phyloP scores from a whole-genome alignment of 1,139 yeast species.

The Yamadazyma atlantica region DNA sequence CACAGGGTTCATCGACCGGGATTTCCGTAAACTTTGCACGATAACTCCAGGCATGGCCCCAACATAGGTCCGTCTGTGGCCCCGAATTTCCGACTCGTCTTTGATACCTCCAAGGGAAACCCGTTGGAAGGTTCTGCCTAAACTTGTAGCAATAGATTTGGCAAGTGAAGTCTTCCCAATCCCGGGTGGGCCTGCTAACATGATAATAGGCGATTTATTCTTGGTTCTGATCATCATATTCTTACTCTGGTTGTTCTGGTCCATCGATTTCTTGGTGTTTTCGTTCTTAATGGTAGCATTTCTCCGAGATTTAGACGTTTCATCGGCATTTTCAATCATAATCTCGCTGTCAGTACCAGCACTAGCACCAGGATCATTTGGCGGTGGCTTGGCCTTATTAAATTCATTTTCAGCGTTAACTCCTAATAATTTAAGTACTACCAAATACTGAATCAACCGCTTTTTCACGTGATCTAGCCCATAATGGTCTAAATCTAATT shows the following conservation, averaged over 20 bases:
- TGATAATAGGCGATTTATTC: conserved; percentile 69
- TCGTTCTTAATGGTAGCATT: conserved; percentile 28
- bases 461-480: conserved; percentile 82
- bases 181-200: conserved; percentile 93
- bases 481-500: conserved; percentile 78
- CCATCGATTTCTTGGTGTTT: conserved; percentile 17
- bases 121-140: conserved; percentile 79
- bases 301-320: conserved; percentile 28
- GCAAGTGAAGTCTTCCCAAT: conserved; percentile 93
- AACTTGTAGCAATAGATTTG: conserved; percentile 76
- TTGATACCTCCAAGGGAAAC: conserved; percentile 86
- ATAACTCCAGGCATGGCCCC: conserved; percentile 93
- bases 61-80: conserved; percentile 89
- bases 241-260: conserved; percentile 13
- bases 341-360: conserved; percentile 14
- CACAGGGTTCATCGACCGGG: conserved; percentile 85
- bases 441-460: conserved; percentile 76
- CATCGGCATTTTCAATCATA: conserved; percentile 39
- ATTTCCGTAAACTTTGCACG: conserved; percentile 74
- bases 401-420: conserved; percentile 34
- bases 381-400: conserved; percentile 9
- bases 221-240: conserved; percentile 26
- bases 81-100: conserved; percentile 89
- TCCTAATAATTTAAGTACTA: conserved; percentile 67
- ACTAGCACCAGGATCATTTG: conserved; percentile 4